Evolutionary conservation across 225 moss, liverwort and hornwort species (phyloP), one percentile per base, ranked within the genome.

Genomic region (Physcomitrellopsis africana): DNA sequence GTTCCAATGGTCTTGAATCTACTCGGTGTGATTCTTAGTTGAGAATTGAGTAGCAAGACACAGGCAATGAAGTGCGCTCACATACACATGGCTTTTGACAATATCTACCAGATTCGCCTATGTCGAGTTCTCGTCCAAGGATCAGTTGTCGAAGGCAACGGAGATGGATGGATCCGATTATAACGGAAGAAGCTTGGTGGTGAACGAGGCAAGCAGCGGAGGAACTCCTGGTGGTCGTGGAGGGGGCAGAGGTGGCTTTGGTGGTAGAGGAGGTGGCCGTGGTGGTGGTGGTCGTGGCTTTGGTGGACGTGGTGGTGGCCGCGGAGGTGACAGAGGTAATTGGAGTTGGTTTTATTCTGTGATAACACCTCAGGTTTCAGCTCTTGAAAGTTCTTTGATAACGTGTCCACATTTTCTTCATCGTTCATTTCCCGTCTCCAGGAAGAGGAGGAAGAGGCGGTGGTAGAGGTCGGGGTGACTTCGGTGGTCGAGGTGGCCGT

Each of bases 81-180:
- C 24, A 1, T 24, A 1, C 24, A 24, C 1, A 1, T 1, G 24
- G 24, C 3, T 17, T 10, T 47, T 5, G 47, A 69, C 42, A 47
- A 1, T 7, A 3, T 48, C 8, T 23, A 48, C 2, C 88, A 92
- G 92, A 60, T 87, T 92, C 56, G 92, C 92, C 3, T 92, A 90
- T 63, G 61, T 92, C n/a, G 90, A 90, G 68, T 94, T 94, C 55
- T 5, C 61, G 15, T 83, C 83, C 57, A 81, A 86, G 72, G 87
- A 90, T 44, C 81, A 77, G 11, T 23, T 89, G 72, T 77, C 56
- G 1, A 88, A 90, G 66, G 94, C 92, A 42, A 32, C 84, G 3
- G 81, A 72, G 66, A 49, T 72, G 64, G 74, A 94, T 70, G 84
- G 84, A 15, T 53, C 81, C 13, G 86, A 86, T 26, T 86, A 82